Evolutionary conservation across 805 yeast species (phyloP).

Genomic region (Ogataea nonfermentans): DNA sequence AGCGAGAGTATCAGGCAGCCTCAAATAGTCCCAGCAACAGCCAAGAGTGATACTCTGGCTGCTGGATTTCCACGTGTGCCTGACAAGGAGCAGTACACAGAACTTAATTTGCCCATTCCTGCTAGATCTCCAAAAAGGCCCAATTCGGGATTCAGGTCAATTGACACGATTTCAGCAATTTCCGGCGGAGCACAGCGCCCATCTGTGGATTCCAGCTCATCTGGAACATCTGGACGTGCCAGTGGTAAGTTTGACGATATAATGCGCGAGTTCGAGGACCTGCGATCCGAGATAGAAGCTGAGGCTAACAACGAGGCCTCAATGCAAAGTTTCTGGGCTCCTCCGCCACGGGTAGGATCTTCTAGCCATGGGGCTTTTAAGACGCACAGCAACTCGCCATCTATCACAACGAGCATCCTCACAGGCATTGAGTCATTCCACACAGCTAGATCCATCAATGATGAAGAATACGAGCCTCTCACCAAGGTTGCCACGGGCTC

Average conservation of each 20-base stretch:
- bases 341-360: neutral
- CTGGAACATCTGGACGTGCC: slow-evolving; percentile 15
- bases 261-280: slow-evolving; percentile 33
- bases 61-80: slow-evolving; percentile 23
- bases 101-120: slow-evolving; percentile 28
- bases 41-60: neutral
- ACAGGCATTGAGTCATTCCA: slow-evolving; percentile 28
- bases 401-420: slow-evolving; percentile 16
- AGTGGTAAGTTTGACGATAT: slow-evolving; percentile 31
- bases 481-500: slow-evolving; percentile 14
- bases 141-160: slow-evolving; percentile 9
- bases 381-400: slow-evolving; percentile 7
- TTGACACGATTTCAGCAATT: slow-evolving; percentile 3
- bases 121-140: slow-evolving; percentile 35
- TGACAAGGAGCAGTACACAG: slow-evolving; percentile 26
- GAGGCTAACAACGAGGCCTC: slow-evolving; percentile 13
- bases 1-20: slow-evolving; percentile 23
- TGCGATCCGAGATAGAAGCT: slow-evolving; percentile 28
- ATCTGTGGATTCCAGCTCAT: slow-evolving; percentile 5
- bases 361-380: neutral
- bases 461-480: slow-evolving; percentile 3
- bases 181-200: slow-evolving; percentile 1
- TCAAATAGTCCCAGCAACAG: slow-evolving; percentile 22
- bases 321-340: neutral
- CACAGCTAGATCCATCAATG: slow-evolving; percentile 18